phyloP scores from a whole-genome alignment of 176 grass and related monocot genomes.

The Hordeum marinum region DNA sequence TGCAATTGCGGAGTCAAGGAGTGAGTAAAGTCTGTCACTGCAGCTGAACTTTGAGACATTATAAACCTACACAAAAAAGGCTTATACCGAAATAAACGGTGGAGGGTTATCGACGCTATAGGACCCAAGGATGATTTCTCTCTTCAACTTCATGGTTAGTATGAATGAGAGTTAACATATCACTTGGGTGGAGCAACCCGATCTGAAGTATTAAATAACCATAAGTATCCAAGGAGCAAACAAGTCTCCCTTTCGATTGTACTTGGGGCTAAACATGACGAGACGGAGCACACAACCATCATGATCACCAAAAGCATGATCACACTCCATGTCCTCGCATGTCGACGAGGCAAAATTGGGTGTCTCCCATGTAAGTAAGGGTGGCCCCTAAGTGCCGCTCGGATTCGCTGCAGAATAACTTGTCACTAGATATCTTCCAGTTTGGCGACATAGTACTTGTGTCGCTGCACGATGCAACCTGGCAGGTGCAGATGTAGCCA shows the following conservation, averaged over 20 bases:
- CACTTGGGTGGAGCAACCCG: background rate
- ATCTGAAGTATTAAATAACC: too few relatives aligned
- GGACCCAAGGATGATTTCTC: slow-evolving; percentile 78
- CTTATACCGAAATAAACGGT: slow-evolving; percentile 72
- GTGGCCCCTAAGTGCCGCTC: background rate
- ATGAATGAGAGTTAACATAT: background rate
- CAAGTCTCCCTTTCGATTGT: background rate
- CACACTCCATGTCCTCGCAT: background rate
- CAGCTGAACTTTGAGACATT: background rate
- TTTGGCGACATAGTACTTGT: background rate
- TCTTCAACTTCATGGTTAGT: slow-evolving; percentile 70
- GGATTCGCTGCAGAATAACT: background rate
- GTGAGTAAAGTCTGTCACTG: background rate
- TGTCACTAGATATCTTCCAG: background rate
- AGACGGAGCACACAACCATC: background rate
- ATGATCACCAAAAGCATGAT: background rate
- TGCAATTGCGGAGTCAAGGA: slow-evolving; percentile 32
- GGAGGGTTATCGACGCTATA: slow-evolving; percentile 74
- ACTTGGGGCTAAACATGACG: background rate
- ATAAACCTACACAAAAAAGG: background rate
- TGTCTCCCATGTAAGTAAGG: background rate
- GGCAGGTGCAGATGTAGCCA: background rate
- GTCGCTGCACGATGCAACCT: background rate
- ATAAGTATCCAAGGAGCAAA: too few relatives aligned
- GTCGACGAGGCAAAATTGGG: background rate